These are phyloP conservation scores for Nakaseomyces delphensis DNA, from an alignment of 1,139 yeast species.

Conservation along the genomic window DNA sequence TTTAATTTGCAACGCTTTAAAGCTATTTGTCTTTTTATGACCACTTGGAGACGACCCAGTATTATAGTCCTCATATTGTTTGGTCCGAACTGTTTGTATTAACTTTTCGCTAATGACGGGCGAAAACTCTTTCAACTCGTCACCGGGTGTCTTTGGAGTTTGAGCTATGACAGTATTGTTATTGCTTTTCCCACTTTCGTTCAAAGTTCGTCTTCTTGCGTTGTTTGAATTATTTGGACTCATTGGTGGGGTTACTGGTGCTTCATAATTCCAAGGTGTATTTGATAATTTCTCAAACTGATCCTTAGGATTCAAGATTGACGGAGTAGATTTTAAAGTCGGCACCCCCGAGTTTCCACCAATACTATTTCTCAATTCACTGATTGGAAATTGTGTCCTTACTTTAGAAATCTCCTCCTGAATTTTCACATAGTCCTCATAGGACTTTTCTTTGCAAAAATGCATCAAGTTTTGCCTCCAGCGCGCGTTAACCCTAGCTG, in stretches of 20 bases:
- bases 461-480: slow-evolving; percentile 28
- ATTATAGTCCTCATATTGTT: slow-evolving; percentile 6
- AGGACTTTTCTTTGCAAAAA: slow-evolving; percentile 30
- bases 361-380: neutral
- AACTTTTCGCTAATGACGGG: slow-evolving; percentile 30
- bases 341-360: no score
- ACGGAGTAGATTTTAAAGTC: slow-evolving; percentile 15
- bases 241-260: slow-evolving; percentile 31
- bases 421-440: slow-evolving; percentile 26
- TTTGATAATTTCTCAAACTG: slow-evolving; percentile 22
- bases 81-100: slow-evolving; percentile 23
- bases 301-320: slow-evolving; percentile 23
- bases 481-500: slow-evolving; percentile 25
- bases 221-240: slow-evolving; percentile 16
- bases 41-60: slow-evolving; percentile 9
- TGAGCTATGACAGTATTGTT: neutral
- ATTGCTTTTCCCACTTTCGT: neutral
- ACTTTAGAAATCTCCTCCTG: slow-evolving; percentile 19
- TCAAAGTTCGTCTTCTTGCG: slow-evolving; percentile 4
- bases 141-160: slow-evolving; percentile 4
- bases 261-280: slow-evolving; percentile 10
- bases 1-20: slow-evolving; percentile 31
- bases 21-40: slow-evolving; percentile 32
- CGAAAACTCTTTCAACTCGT: slow-evolving; percentile 15
- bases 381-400: slow-evolving; percentile 8